phyloP scores from a whole-genome alignment of 441 rosid species.

The Populus hybrid region DNA sequence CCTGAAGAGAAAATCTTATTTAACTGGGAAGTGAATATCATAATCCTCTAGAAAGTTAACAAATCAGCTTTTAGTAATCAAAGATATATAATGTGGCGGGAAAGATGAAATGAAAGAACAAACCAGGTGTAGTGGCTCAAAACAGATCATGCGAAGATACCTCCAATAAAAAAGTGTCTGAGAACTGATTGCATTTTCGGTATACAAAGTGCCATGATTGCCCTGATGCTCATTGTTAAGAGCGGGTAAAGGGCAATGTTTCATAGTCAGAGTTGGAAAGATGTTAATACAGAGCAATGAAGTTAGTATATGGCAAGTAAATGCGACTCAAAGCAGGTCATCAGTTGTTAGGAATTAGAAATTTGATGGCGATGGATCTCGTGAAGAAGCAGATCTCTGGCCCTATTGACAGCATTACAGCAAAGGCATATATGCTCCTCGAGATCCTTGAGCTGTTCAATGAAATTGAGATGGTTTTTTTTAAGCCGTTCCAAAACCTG shows the following conservation, averaged over 20 bases:
- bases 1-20: neutral
- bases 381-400: slow-evolving; percentile 50
- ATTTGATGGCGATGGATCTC: slow-evolving; percentile 45
- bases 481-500: slow-evolving; percentile 52
- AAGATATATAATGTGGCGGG: neutral
- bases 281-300: neutral
- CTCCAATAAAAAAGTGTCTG: neutral
- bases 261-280: neutral
- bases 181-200: neutral
- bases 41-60: neutral
- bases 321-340: neutral
- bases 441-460: slow-evolving; percentile 52
- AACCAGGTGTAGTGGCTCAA: neutral
- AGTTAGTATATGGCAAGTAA: neutral
- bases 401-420: slow-evolving; percentile 55
- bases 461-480: slow-evolving; percentile 41
- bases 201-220: neutral
- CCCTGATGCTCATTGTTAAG: neutral
- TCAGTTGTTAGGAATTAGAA: slow-evolving; percentile 24
- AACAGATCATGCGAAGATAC: neutral
- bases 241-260: neutral
- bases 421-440: slow-evolving; percentile 63
- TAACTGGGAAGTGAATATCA: neutral
- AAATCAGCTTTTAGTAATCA: neutral
- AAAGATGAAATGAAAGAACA: neutral